phyloP scores from a whole-genome alignment of 805 yeast genomes.

The Limtongia smithiae region DNA sequence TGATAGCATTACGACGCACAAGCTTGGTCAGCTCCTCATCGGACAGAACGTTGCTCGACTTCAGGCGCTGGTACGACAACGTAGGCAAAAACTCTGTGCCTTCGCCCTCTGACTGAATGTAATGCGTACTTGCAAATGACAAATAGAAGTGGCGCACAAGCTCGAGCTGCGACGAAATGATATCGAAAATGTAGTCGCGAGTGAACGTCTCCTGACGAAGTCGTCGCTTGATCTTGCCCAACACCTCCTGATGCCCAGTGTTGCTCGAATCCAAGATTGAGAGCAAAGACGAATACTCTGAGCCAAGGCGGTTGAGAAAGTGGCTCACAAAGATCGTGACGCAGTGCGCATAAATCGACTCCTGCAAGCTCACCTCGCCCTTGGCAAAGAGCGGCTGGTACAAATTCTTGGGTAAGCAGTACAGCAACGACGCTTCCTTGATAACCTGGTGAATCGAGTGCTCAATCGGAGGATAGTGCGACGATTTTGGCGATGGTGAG shows the following conservation, averaged over 20 bases:
- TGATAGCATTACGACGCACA: slow-evolving; percentile 64
- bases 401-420: slow-evolving; percentile 82
- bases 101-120: slow-evolving; percentile 52
- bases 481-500: slow-evolving; percentile 46
- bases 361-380: slow-evolving; percentile 85
- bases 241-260: slow-evolving; percentile 67
- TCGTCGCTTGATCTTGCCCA: slow-evolving; percentile 78
- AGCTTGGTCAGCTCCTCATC: slow-evolving; percentile 71
- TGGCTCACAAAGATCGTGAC: slow-evolving; percentile 91
- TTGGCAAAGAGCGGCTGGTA: slow-evolving; percentile 70
- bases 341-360: slow-evolving; percentile 89
- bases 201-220: slow-evolving; percentile 91
- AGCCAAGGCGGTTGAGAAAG: slow-evolving; percentile 88
- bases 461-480: slow-evolving; percentile 51
- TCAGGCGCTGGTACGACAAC: slow-evolving; percentile 79
- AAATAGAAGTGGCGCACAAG: slow-evolving; percentile 80
- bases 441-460: slow-evolving; percentile 82
- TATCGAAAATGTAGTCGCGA: slow-evolving; percentile 73
- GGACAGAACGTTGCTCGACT: slow-evolving; percentile 66
- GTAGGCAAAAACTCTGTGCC: slow-evolving; percentile 47
- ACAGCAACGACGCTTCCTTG: slow-evolving; percentile 89
- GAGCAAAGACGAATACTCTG: slow-evolving; percentile 73
- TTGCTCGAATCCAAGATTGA: slow-evolving; percentile 60
- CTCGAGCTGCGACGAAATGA: slow-evolving; percentile 64
- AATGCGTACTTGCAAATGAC: slow-evolving; percentile 87